These are phyloP conservation scores for Larix kaempferi DNA, from an alignment of 75 land plant genomes.

Conservation along the genomic window DNA sequence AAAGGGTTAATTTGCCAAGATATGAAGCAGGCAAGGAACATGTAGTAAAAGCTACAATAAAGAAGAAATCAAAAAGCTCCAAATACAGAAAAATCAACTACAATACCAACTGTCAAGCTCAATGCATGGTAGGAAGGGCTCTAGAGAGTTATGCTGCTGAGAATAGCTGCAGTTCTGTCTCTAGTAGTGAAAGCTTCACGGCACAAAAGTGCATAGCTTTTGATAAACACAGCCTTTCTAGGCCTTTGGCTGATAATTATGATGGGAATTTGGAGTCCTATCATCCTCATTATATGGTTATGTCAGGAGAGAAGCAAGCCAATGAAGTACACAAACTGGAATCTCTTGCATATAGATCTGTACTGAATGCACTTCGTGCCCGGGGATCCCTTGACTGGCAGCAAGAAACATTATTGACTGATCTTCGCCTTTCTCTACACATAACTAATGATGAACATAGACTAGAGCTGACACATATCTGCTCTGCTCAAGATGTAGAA, in stretches of 20 bases:
- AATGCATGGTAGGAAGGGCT: neutral
- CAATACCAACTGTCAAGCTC: neutral
- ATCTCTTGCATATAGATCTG: constrained; percentile 4
- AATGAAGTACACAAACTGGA: constrained; percentile 6
- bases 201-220: neutral
- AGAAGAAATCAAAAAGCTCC: neutral
- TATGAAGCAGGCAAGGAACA: neutral
- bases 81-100: neutral
- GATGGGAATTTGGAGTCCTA: neutral
- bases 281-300: neutral
- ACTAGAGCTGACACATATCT: constrained; percentile 7
- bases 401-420: constrained; percentile 1
- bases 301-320: neutral
- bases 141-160: constrained; percentile 1
- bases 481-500: neutral
- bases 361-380: constrained; percentile 9
- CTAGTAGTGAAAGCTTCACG: constrained; percentile 4
- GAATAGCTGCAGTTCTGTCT: constrained; percentile 10
- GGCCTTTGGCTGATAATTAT: neutral
- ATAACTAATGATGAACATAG: constrained; percentile 10
- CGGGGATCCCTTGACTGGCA: constrained; percentile 10
- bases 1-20: neutral
- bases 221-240: neutral
- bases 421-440: constrained; percentile 12
- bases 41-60: neutral